Evolutionary conservation across 2,329 filamentous ascomycete species (phyloP).

Genomic region (Pestalotiopsis sp.): DNA sequence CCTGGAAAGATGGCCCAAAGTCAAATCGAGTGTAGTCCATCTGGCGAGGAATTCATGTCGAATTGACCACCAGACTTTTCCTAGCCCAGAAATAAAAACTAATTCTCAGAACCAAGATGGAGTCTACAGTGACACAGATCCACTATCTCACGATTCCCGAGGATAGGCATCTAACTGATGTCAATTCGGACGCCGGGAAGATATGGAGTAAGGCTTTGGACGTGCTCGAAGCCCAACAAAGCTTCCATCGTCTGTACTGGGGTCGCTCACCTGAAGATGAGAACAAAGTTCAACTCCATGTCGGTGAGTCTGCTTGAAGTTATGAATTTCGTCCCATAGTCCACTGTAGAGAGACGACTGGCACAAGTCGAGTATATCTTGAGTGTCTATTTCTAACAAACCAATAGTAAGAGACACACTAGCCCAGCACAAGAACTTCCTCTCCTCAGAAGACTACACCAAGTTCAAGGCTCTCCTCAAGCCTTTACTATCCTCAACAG

Average conservation of each 20-base stretch:
- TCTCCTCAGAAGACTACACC: neutral
- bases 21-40: neutral
- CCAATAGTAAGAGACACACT: neutral
- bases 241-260: conserved; percentile 13
- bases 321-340: neutral
- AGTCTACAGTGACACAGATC: conserved; percentile 20
- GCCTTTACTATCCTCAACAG: no score
- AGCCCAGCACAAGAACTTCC: conserved; percentile 3
- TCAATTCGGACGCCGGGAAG: conserved; percentile 9
- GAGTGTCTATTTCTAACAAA: neutral
- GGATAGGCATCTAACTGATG: conserved; percentile 11
- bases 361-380: no score
- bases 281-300: conserved; percentile 9
- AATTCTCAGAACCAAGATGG: neutral
- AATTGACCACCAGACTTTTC: neutral
- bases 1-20: neutral
- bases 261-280: conserved; percentile 8
- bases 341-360: neutral
- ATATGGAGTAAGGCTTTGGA: conserved; percentile 7
- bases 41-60: neutral
- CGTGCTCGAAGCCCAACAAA: neutral
- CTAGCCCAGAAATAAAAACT: neutral
- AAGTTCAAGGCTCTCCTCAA: neutral
- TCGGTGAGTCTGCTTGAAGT: neutral
- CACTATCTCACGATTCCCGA: conserved; percentile 19